Evolutionary conservation across 2,329 filamentous ascomycete genomes (phyloP), one percentile per base, ranked within the genome.

Genomic region (Dothideomycetidae sp.): DNA sequence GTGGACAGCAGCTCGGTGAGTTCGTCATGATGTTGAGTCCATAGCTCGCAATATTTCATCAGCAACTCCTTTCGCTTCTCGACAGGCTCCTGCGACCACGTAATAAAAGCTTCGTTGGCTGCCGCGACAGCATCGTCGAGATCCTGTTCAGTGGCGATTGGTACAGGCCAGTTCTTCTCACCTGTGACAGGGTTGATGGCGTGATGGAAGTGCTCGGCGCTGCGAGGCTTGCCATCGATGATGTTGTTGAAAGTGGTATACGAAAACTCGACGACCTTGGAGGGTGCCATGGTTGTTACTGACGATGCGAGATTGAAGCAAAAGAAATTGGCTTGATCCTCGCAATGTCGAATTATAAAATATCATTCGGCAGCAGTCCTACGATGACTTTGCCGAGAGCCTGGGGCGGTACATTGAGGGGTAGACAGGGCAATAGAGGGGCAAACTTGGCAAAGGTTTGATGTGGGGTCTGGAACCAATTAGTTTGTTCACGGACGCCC

Each of bases 271-370:
- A 54, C 53, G 12, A 60, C 53, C 44, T 63, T 63, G 42, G 56
- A 58, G 21, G 61, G 60, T 55, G 61, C 63, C 62, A 64, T 66
- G 46, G 37, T 59, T 35, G 17, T 23, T 39, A 26, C n/a, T n/a
- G n/a, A n/a, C n/a, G n/a, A n/a, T n/a, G n/a, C n/a, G n/a, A n/a
- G n/a, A n/a, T n/a, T n/a, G n/a, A n/a, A n/a, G n/a, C n/a, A n/a
- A n/a, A n/a, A n/a, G n/a, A n/a, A n/a, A n/a, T n/a, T n/a, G n/a
- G n/a, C n/a, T n/a, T n/a, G n/a, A n/a, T n/a, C n/a, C n/a, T n/a
- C n/a, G n/a, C n/a, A n/a, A n/a, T n/a, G n/a, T n/a, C n/a, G n/a
- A n/a, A n/a, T n/a, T n/a, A n/a, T n/a, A n/a, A n/a, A n/a, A n/a
- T n/a, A n/a, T n/a, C n/a, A n/a, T n/a, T n/a, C n/a, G n/a, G n/a